Conservation (phyloP, 805 yeast species). For the Starmerella stellata region DNA sequence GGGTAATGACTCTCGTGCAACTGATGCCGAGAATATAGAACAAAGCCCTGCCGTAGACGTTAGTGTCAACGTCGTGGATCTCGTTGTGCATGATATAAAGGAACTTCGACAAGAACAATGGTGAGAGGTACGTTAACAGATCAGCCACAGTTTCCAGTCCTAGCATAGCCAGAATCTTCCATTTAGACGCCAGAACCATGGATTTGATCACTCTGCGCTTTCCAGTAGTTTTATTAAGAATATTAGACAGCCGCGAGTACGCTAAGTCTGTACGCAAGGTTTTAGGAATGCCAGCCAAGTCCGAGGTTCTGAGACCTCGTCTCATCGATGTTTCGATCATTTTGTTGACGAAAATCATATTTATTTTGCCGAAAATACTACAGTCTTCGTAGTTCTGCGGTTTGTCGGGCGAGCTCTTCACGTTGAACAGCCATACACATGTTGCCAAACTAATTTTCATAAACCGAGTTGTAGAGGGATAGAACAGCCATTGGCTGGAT, state of each 20-base stretch:
- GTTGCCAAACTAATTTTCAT: too few relatives aligned
- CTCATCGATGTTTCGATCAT: conserved; percentile 4
- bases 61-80: neutral
- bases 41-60: neutral
- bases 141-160: conserved; percentile 1
- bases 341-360: conserved; percentile 3
- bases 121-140: conserved; percentile 10
- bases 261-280: conserved; percentile 3
- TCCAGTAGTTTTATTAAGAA: neutral
- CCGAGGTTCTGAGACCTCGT: conserved; percentile 5
- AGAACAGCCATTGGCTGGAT: too few relatives aligned
- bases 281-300: conserved; percentile 9
- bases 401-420: conserved; percentile 1
- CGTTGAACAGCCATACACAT: conserved; percentile 1
- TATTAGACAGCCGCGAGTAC: neutral
- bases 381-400: conserved; percentile 7
- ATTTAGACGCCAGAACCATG: neutral
- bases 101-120: conserved; percentile 9
- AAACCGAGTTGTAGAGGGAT: too few relatives aligned
- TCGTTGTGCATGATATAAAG: conserved; percentile 3
- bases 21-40: conserved; percentile 1
- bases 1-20: neutral
- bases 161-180: conserved; percentile 1
- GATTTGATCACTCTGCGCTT: conserved; percentile 5
- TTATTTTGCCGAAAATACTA: conserved; percentile 7